phyloP scores from a whole-genome alignment of 2,329 filamentous ascomycete species.

The Myriosclerotinia duriaeana region DNA sequence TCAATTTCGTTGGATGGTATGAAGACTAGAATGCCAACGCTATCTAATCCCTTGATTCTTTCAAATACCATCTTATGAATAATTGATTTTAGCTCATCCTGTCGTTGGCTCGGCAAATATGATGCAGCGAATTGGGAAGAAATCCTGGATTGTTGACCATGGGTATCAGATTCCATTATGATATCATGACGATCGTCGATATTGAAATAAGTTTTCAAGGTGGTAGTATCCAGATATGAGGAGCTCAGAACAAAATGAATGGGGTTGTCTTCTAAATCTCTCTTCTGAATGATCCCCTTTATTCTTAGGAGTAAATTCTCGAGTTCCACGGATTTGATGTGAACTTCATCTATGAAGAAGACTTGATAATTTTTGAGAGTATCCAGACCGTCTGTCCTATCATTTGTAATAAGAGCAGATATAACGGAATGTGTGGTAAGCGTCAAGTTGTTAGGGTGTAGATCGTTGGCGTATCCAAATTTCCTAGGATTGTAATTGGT shows the following conservation, averaged over 20 bases:
- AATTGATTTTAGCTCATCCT: no score
- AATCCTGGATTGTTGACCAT: no score
- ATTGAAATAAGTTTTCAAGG: background rate
- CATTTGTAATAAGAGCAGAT: background rate
- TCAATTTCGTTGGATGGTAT: no score
- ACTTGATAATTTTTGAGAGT: background rate
- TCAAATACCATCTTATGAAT: no score
- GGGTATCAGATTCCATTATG: no score
- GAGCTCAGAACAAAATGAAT: slow-evolving; percentile 9
- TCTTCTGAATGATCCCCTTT: slow-evolving; percentile 9
- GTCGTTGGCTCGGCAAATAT: no score
- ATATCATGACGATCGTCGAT: no score
- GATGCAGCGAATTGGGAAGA: no score
- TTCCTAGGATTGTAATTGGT: background rate
- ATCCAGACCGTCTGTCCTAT: background rate
- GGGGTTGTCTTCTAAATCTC: background rate
- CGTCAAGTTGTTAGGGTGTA: background rate
- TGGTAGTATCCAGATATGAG: background rate
- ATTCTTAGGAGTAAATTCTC: background rate
- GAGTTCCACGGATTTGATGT: background rate
- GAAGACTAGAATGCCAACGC: no score
- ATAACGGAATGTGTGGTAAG: background rate
- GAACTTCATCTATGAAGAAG: slow-evolving; percentile 1
- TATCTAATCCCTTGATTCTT: no score
- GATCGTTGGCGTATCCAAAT: background rate